A percentile compares a stretch with the other conserved stretches of the same genome.
Conservation (phyloP, 441 rosid species). For the Theobroma grandiflorum region DNA sequence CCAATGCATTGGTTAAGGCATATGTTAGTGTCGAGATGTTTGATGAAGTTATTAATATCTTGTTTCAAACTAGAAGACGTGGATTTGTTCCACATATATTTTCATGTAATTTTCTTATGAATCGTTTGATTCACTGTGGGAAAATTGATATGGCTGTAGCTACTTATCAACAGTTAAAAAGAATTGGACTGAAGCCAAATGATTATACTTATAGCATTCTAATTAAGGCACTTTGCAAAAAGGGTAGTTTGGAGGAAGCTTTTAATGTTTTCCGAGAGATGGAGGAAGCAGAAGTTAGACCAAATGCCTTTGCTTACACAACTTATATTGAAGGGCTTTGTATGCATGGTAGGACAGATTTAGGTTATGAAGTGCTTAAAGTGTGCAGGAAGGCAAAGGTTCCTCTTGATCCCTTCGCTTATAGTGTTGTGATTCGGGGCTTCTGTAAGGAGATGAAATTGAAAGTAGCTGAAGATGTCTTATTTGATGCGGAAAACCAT, state of each 20-base stretch:
- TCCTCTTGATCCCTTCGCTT: constrained; percentile 49
- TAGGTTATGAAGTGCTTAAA: constrained; percentile 50
- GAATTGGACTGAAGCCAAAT: constrained; percentile 57
- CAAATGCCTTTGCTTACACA: constrained; percentile 53
- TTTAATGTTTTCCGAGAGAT: constrained; percentile 47
- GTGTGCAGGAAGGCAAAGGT: constrained; percentile 31
- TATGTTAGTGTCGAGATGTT: constrained; percentile 59
- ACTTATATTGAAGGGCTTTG: constrained; percentile 78
- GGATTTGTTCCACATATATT: constrained; percentile 53
- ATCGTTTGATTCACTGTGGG: constrained; percentile 51
- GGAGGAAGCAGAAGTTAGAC: constrained; percentile 50
- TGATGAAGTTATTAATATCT: constrained; percentile 61
- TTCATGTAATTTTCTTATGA: constrained; percentile 72
- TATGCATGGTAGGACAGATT: constrained; percentile 41
- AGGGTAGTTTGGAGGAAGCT: constrained; percentile 61
- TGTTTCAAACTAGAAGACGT: constrained; percentile 45
- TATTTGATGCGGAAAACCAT: constrained; percentile 53
- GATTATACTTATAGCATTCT: constrained; percentile 60
- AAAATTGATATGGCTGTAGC: constrained; percentile 53
- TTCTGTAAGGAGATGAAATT: constrained; percentile 64
- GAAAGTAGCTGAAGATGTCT: constrained; percentile 59
- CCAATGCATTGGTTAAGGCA: constrained; percentile 62
- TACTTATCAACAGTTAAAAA: constrained; percentile 55
- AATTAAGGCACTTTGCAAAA: constrained; percentile 67
- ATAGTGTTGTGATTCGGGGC: constrained; percentile 56